phyloP scores from a whole-genome alignment of 2,329 filamentous ascomycete species.

The Cladosporium cucumerinum region DNA sequence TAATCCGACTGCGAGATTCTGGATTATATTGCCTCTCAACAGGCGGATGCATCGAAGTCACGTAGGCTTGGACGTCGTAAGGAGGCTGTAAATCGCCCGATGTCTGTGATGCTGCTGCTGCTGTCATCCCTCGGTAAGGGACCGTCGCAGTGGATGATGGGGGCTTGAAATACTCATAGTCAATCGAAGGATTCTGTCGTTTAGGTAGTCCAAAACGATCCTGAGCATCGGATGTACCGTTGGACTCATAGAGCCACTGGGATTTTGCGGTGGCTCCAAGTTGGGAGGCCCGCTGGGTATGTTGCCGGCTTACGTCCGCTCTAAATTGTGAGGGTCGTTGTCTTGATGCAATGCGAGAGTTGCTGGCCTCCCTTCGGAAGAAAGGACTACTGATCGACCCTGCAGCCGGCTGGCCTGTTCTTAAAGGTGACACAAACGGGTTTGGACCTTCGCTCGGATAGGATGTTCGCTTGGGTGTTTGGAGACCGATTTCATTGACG shows the following conservation, averaged over 20 bases:
- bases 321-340: neutral
- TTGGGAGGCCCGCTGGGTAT: neutral
- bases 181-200: neutral
- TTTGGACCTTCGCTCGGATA: neutral
- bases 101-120: neutral
- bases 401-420: neutral
- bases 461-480: neutral
- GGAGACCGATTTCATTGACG: neutral
- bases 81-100: neutral
- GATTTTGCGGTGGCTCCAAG: neutral
- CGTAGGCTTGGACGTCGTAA: neutral
- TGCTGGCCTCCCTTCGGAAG: conserved; percentile 26
- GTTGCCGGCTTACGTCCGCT: neutral
- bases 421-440: conserved; percentile 20
- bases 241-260: neutral
- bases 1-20: conserved; percentile 20
- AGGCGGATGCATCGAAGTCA: neutral
- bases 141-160: neutral
- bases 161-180: neutral
- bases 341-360: neutral
- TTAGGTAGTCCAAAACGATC: neutral
- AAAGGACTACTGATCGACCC: conserved; percentile 41
- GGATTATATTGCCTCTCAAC: neutral
- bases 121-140: neutral
- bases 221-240: neutral